Conservation (phyloP, 345 rosid genomes). For the Boechera retrofracta region DNA sequence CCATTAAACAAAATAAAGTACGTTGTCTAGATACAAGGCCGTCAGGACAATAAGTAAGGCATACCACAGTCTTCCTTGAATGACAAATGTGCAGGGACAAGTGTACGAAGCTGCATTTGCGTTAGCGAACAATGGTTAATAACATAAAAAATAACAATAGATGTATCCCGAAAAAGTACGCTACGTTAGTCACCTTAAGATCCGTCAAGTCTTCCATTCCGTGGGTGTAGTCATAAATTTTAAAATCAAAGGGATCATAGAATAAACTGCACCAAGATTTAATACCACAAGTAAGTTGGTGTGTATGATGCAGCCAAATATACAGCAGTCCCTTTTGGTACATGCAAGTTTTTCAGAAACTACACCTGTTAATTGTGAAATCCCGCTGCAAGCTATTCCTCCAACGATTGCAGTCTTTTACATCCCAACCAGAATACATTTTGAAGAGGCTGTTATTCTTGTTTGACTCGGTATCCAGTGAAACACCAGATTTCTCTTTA, state of each 20-base stretch:
- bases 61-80: constrained; percentile 90
- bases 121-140: constrained; percentile 33
- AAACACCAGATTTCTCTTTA: constrained; percentile 2
- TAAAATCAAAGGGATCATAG: constrained; percentile 64
- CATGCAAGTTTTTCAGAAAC: constrained; percentile 22
- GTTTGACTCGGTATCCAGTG: constrained; percentile 44
- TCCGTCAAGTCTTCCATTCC: constrained; percentile 78
- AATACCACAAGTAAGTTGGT: constrained; percentile 23
- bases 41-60: constrained; percentile 44
- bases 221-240: constrained; percentile 73
- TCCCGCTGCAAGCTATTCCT: constrained; percentile 80
- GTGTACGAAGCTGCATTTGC: constrained; percentile 68
- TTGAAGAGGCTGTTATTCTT: constrained; percentile 43
- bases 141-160: constrained; percentile 10
- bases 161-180: constrained; percentile 22
- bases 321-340: neutral
- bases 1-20: constrained; percentile 13
- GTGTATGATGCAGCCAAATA: constrained; percentile 16
- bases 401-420: constrained; percentile 71
- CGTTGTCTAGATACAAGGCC: constrained; percentile 26
- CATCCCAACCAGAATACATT: constrained; percentile 49
- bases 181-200: constrained; percentile 61
- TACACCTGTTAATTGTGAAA: constrained; percentile 91
- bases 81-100: constrained; percentile 75
- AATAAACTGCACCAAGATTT: constrained; percentile 39